Evolutionary conservation across 2,329 filamentous ascomycete species (phyloP).

Genomic region (Pseudonectria foliicola): DNA sequence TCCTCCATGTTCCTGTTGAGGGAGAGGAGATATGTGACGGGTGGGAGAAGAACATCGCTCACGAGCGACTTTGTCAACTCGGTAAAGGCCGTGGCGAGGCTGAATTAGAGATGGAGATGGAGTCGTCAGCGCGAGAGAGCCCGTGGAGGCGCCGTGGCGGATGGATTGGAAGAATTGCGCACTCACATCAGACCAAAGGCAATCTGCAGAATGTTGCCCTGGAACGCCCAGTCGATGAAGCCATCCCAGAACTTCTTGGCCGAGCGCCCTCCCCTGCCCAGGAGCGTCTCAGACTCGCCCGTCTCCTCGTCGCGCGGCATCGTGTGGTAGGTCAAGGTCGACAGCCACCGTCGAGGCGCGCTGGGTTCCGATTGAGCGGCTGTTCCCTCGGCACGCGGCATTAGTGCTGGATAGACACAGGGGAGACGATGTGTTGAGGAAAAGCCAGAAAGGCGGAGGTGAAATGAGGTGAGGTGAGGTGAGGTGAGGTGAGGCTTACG

Average conservation of each 20-base stretch:
- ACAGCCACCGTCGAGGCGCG: background rate
- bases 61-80: slow-evolving; percentile 66
- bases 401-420: no score
- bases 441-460: no score
- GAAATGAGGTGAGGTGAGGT: no score
- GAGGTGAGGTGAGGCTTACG: no score
- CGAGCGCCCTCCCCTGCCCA: slow-evolving; percentile 39
- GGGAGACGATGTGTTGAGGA: no score
- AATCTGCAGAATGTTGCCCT: slow-evolving; percentile 69
- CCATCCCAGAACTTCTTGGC: slow-evolving; percentile 50
- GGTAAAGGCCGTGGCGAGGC: slow-evolving; percentile 64
- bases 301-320: slow-evolving; percentile 34
- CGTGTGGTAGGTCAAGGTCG: slow-evolving; percentile 5
- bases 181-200: slow-evolving; percentile 67
- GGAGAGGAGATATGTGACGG: slow-evolving; percentile 61
- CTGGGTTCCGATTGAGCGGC: background rate
- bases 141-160: no score
- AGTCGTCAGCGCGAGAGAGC: slow-evolving; percentile 3
- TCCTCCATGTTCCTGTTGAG: slow-evolving; percentile 65
- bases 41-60: slow-evolving; percentile 61
- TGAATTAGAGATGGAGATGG: no score
- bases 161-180: background rate
- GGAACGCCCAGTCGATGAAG: slow-evolving; percentile 66
- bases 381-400: no score
- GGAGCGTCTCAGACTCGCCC: slow-evolving; percentile 31